Evolutionary conservation across 441 rosid genomes (phyloP).

Genomic region (Kokia cookei): DNA sequence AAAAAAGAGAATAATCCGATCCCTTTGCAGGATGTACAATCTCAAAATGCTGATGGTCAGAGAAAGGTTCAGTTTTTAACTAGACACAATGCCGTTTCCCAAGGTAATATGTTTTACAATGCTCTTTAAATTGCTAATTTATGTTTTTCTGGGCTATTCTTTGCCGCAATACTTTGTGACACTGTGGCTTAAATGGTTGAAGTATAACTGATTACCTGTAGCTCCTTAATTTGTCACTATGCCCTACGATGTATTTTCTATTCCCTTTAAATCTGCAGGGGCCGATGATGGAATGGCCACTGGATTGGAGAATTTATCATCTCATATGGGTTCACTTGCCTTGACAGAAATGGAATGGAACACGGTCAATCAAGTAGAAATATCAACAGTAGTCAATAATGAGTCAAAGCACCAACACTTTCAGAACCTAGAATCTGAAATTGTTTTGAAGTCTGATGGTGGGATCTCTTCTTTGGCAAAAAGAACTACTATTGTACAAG

Average conservation of each 20-base stretch:
- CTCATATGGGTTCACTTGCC: conserved; percentile 63
- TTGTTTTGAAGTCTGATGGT: conserved; percentile 42
- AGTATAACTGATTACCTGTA: conserved; percentile 4
- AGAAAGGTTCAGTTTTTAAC: conserved; percentile 52
- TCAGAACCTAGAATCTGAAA: conserved; percentile 41
- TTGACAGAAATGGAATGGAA: conserved; percentile 90
- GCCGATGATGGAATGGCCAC: conserved; percentile 48
- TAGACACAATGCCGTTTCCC: conserved; percentile 37
- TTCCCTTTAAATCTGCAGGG: conserved; percentile 43
- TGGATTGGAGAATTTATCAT: conserved; percentile 46
- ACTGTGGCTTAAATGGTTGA: conserved; percentile 13
- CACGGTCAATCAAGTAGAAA: conserved; percentile 52
- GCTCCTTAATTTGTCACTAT: conserved; percentile 23
- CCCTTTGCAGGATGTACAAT: conserved; percentile 23
- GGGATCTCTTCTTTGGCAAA: conserved; percentile 40
- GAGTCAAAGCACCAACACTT: conserved; percentile 44
- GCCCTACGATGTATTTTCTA: conserved; percentile 22
- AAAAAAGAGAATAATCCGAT: conserved; percentile 29
- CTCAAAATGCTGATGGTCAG: conserved; percentile 33
- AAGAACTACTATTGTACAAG: conserved; percentile 43
- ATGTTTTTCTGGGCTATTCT: neutral
- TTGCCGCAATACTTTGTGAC: neutral
- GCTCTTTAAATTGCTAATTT: conserved; percentile 1
- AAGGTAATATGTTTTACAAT: conserved; percentile 40
- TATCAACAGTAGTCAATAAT: conserved; percentile 33